Conservation (phyloP, 352 stramenopile species). For the Lagenidium sp. region DNA sequence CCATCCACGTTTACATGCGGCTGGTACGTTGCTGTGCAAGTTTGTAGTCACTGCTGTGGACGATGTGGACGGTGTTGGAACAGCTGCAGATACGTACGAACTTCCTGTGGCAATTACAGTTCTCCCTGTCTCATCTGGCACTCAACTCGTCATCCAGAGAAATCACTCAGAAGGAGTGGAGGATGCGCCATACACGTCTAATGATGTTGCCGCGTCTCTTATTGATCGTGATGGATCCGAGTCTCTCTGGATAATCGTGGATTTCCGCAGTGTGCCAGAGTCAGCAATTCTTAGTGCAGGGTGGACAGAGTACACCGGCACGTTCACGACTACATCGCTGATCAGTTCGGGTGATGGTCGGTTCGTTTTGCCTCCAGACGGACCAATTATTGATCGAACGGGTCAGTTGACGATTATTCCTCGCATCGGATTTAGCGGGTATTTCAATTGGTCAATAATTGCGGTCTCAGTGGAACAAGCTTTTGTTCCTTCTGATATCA, state of each 20-base stretch:
- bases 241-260: slow-evolving; percentile 6
- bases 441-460: neutral
- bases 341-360: neutral
- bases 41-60: neutral
- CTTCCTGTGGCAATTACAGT: neutral
- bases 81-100: neutral
- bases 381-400: no score
- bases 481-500: no score
- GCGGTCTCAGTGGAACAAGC: neutral
- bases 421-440: neutral
- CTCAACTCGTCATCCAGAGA: neutral
- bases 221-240: slow-evolving; percentile 14
- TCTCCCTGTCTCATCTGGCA: neutral
- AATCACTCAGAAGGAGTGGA: slow-evolving; percentile 4
- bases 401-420: no score
- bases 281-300: slow-evolving; percentile 8
- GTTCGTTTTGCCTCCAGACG: neutral
- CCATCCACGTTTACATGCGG: no score
- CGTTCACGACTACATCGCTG: neutral
- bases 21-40: no score
- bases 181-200: neutral
- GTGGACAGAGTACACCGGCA: neutral
- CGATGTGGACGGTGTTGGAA: neutral
- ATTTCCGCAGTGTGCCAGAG: slow-evolving; percentile 7
- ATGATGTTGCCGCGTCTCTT: slow-evolving; percentile 1